These are phyloP conservation scores for Trichosporon sp. DNA, from an alignment of 1,284 basidiomycete species.

Conservation along the genomic window DNA sequence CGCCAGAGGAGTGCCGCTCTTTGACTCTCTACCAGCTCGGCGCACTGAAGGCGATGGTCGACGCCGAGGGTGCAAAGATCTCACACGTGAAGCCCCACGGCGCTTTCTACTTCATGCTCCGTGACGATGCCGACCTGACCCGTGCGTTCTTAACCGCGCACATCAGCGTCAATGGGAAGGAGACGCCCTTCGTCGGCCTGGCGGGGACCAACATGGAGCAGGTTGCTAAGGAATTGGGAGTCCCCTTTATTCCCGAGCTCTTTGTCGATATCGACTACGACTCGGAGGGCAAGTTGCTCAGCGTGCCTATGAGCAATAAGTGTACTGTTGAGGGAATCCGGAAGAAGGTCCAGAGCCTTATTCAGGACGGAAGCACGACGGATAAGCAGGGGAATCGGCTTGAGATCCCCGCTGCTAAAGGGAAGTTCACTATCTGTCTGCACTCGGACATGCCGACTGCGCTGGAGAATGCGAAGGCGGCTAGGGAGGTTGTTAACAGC, in stretches of 20 bases:
- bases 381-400: constrained; percentile 19
- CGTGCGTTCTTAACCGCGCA: constrained; percentile 37
- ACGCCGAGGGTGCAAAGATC: constrained; percentile 31
- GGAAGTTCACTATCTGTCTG: constrained; percentile 62
- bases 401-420: constrained; percentile 4
- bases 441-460: constrained; percentile 31
- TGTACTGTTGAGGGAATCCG: constrained; percentile 53
- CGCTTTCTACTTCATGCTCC: constrained; percentile 34
- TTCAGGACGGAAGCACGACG: constrained; percentile 52
- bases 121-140: constrained; percentile 28
- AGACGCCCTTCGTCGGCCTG: constrained; percentile 39
- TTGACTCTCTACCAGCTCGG: constrained; percentile 35
- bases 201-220: constrained; percentile 39
- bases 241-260: constrained; percentile 40
- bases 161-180: constrained; percentile 22
- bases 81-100: constrained; percentile 31
- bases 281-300: constrained; percentile 27
- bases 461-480: constrained; percentile 16
- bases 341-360: constrained; percentile 66
- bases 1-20: constrained; percentile 18
- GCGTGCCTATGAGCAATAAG: constrained; percentile 28
- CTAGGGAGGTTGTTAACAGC: constrained; percentile 6
- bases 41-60: constrained; percentile 36
- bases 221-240: constrained; percentile 30
- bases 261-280: constrained; percentile 39